Evolutionary conservation across 257 asterid species (phyloP), one percentile per base, ranked within the genome.

Genomic region (Datura wrightii): DNA sequence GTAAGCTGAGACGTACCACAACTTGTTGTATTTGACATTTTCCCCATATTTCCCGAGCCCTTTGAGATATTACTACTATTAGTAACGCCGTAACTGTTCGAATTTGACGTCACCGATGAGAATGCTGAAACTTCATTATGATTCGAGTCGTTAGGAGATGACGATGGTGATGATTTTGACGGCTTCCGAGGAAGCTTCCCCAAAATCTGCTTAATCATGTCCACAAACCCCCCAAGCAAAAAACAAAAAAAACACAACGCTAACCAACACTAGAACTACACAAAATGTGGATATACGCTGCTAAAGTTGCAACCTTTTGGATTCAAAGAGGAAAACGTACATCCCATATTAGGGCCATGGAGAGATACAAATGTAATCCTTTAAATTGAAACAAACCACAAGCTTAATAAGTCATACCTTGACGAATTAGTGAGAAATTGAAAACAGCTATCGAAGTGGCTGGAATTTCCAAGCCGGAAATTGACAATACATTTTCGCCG

Each of bases 161-260:
- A 19, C 2, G 85, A 71, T 2, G 84, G 63, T 58, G 87, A 80
- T 37, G 82, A 66, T 56, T 62, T 59, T 39, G 84, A 82, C 46
- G 76, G 62, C 78, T 85, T 85, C 83, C 85, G 53, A 48, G 88
- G 88, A 85, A 85, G 85, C 85, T 82, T 85, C 58, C 85, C 88
- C 24, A 85, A 81, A 37, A 85, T 10, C 79, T 85, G 83, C 78
- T 85, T 85, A 69, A 85, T 71, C 88, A 85, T 85, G 8, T 82
- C 55, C 79, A 79, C 79, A 50, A 81, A 58, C 72, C 69, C 67
- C 39, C 34, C 60, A 63, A 34, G 18, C 71, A 14, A 54, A 54
- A 83, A 24, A 24, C 31, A 1, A 24, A 24, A 55, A 55, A 55
- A 66, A 5, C 71, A 54, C 44, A 81, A 81, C 76, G 44, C 62